Percentiles rank a stretch among this genome's conserved stretches.
phyloP scores from a whole-genome alignment of 345 rosid species.

The Ceriops tagal region DNA sequence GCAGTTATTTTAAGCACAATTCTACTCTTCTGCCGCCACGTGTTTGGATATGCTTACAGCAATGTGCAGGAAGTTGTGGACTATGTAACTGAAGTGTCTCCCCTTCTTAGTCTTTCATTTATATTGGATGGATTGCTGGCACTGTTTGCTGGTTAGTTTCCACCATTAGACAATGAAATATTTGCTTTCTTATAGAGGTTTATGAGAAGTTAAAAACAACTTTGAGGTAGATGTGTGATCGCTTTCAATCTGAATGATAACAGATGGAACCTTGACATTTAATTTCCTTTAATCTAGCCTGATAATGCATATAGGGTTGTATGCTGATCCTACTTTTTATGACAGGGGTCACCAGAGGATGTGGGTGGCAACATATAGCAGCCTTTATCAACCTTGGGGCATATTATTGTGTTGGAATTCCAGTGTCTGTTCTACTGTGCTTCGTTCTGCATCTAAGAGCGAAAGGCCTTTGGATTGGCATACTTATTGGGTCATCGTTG shows the following conservation, averaged over 20 bases:
- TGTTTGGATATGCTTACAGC: conserved; percentile 39
- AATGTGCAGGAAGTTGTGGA: conserved; percentile 35
- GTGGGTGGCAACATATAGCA: conserved; percentile 41
- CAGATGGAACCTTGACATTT: no score
- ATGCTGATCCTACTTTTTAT: neutral
- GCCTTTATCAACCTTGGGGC: conserved; percentile 37
- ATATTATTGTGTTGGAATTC: conserved; percentile 37
- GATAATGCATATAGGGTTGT: no score
- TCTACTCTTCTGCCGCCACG: conserved; percentile 26
- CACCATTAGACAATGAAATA: no score
- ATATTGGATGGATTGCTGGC: conserved; percentile 39
- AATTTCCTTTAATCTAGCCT: no score
- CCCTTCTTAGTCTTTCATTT: conserved; percentile 37
- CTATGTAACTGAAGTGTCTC: conserved; percentile 32
- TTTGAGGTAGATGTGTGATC: no score
- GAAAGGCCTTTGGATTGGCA: conserved; percentile 43
- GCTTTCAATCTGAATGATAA: no score
- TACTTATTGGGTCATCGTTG: conserved; percentile 31
- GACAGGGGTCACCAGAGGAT: conserved; percentile 39
- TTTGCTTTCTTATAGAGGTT: no score
- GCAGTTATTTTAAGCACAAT: conserved; percentile 18
- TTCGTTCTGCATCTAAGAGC: conserved; percentile 29
- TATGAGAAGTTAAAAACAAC: no score
- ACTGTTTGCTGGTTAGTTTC: conserved; percentile 39
- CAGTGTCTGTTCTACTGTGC: conserved; percentile 23